Percentiles rank a stretch among this genome's conserved stretches.
Evolutionary conservation across 108 stramenopile genomes (phyloP).

Genomic region (Cyclotella atomus): DNA sequence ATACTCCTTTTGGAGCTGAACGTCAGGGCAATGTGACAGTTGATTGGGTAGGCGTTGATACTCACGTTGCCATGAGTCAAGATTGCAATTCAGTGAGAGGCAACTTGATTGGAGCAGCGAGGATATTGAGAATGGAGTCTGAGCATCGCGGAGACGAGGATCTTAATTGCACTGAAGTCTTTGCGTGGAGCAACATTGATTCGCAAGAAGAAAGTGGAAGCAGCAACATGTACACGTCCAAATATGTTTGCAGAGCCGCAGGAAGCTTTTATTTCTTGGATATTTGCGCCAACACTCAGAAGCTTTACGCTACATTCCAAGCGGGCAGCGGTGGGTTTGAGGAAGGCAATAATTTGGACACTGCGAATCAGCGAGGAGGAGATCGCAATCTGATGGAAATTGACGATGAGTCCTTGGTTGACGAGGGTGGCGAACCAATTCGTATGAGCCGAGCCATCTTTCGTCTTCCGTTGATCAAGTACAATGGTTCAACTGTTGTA

Average conservation of each 20-base stretch:
- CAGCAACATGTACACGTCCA: constrained; percentile 3
- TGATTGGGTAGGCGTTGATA: constrained; percentile 57
- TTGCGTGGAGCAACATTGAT: constrained; percentile 35
- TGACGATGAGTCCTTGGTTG: constrained; percentile 28
- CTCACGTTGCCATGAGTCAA: constrained; percentile 39
- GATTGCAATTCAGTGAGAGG: constrained; percentile 14
- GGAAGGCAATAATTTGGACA: background rate
- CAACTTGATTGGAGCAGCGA: constrained; percentile 42
- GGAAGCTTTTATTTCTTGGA: constrained; percentile 46
- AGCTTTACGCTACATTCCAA: constrained; percentile 48
- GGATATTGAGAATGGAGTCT: constrained; percentile 38
- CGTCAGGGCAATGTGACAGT: constrained; percentile 52
- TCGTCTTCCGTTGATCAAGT: constrained; percentile 32
- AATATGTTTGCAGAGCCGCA: constrained; percentile 47
- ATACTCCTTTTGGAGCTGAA: constrained; percentile 14
- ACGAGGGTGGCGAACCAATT: constrained; percentile 39
- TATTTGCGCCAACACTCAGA: constrained; percentile 44
- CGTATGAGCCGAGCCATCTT: constrained; percentile 32
- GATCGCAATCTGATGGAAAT: constrained; percentile 19
- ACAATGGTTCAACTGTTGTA: constrained; percentile 1
- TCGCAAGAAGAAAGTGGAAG: background rate
- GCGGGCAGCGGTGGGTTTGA: constrained; percentile 20
- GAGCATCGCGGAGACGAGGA: constrained; percentile 9
- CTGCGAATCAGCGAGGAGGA: background rate
- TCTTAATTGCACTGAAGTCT: constrained; percentile 38